Evolutionary conservation across 306 rosid genomes (phyloP), one percentile per base, ranked within the genome.

Genomic region (Astragalus membranaceus): DNA sequence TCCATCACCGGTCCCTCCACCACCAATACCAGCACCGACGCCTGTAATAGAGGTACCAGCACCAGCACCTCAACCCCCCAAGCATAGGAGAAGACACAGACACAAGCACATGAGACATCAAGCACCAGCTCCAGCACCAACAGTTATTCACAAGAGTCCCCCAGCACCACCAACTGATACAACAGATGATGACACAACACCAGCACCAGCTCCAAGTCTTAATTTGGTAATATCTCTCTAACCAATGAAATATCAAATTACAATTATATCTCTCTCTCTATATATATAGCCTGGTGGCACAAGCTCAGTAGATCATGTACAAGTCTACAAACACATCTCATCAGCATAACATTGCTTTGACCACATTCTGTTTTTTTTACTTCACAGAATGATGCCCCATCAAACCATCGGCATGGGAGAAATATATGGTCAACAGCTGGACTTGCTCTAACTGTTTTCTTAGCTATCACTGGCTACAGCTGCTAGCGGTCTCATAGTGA

Each of bases 121-220:
- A 0, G 94, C 88, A 49, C 92, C 87, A n/a, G 92, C 79, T 60
- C 88, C 94, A 43, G 89, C 96, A 6, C 96, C 91, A 7, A 81
- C 88, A 3, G 2, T 59, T 42, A 58, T 76, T 17, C 75, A 6
- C 33, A 76, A 72, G 56, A 93, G 98, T 69, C 98, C 98, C 57
- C 96, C 98, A 30, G 97, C 98, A 8, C 98, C 98, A 41, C 97
- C 96, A 52, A 78, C 81, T 5, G 84, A 69, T 36, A 75, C 62
- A 6, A 85, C 71, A 44, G 97, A 85, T 15, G 64, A 86, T 5
- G 82, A 79, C 46, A 86, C 86, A 2, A 37, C 92, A 4, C 98
- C 98, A 6, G 97, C 96, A 39, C 98, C 98, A 73, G 79, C 98
- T 56, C 98, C 98, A 42, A 80, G 82, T 73, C 80, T 78, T 58